Evolutionary conservation across 805 yeast genomes (phyloP).

Genomic region (Suhomyces pyralidae): DNA sequence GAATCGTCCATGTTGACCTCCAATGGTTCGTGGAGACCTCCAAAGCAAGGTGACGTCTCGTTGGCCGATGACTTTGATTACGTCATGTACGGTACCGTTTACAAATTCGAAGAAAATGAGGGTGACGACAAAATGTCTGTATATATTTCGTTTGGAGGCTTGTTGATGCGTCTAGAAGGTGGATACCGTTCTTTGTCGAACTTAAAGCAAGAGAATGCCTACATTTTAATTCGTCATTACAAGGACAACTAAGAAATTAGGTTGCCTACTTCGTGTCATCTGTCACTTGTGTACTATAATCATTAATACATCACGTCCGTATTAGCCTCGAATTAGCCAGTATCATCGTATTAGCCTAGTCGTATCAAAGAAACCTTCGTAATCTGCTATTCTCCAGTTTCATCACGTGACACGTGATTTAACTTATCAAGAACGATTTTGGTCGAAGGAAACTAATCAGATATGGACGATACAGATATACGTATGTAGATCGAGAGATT

Average conservation of each 20-base stretch:
- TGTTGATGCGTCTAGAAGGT: slow-evolving; percentile 91
- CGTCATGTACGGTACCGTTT: slow-evolving; percentile 97
- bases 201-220: slow-evolving; percentile 91
- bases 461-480: slow-evolving; percentile 18
- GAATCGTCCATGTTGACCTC: slow-evolving; percentile 44
- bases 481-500: slow-evolving; percentile 13
- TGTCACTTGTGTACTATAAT: slow-evolving; percentile 1
- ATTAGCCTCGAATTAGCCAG: neutral
- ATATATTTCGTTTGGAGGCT: slow-evolving; percentile 93
- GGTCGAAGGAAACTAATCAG: neutral
- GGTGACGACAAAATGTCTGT: slow-evolving; percentile 73
- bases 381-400: neutral
- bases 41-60: slow-evolving; percentile 77
- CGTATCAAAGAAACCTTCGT: neutral
- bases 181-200: slow-evolving; percentile 83
- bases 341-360: neutral
- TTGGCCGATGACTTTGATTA: slow-evolving; percentile 96
- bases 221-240: slow-evolving; percentile 79
- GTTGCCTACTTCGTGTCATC: neutral
- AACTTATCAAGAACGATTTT: neutral
- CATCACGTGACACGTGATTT: neutral
- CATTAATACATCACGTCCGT: neutral
- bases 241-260: slow-evolving; percentile 23
- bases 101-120: slow-evolving; percentile 86
- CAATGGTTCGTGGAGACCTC: slow-evolving; percentile 77